Conservation (phyloP, 2,329 filamentous ascomycete genomes). For the Lachnum nothofagi region DNA sequence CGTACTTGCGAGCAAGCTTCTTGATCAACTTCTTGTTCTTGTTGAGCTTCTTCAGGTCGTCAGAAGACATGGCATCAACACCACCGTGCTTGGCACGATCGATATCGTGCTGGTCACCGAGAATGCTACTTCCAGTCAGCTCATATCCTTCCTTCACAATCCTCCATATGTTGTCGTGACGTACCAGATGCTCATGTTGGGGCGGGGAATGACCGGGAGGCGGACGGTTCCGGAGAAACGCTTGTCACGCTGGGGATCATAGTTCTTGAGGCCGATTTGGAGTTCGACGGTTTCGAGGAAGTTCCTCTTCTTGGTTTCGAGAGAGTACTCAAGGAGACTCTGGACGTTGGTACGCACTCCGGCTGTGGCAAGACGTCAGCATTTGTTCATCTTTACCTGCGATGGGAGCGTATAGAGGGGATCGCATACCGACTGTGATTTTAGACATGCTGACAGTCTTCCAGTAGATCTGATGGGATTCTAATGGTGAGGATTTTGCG, state of each 20-base stretch:
- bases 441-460: conserved; percentile 88
- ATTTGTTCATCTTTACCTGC: conserved; percentile 4
- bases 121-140: conserved; percentile 52
- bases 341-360: conserved; percentile 93
- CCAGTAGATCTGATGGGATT: conserved; percentile 63
- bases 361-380: conserved; percentile 50
- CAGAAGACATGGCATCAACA: conserved; percentile 95
- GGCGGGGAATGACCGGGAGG: conserved; percentile 85
- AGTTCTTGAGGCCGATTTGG: conserved; percentile 95
- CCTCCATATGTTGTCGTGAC: conserved; percentile 27
- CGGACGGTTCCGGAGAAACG: conserved; percentile 99
- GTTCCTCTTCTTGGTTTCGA: conserved; percentile 95
- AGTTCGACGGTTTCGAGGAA: conserved; percentile 93
- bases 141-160: conserved; percentile 8
- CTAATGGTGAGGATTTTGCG: conserved; percentile 68
- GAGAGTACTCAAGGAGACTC: conserved; percentile 91
- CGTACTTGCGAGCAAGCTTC: conserved; percentile 99
- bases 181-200: conserved; percentile 80
- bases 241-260: conserved; percentile 99
- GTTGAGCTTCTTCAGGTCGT: conserved; percentile 99
- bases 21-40: conserved; percentile 99
- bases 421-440: conserved; percentile 65
- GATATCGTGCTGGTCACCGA: conserved; percentile 96
- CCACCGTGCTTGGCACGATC: conserved; percentile 99
- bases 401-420: conserved; percentile 2